Evolutionary conservation across 139 green algal species (phyloP).

Genomic region (Ettlia oleoabundans): DNA sequence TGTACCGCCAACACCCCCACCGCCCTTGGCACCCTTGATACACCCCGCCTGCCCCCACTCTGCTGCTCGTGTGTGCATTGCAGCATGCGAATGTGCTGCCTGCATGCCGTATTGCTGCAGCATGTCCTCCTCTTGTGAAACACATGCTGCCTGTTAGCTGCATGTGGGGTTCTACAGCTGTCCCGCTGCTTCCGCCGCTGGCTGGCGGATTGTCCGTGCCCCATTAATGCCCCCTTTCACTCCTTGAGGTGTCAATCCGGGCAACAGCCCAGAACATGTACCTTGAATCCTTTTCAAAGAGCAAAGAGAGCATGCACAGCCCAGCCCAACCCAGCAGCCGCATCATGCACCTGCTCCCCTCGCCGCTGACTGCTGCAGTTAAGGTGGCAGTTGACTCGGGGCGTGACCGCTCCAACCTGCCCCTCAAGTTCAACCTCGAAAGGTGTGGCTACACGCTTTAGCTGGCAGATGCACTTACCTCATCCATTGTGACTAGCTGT

Average conservation of each 20-base stretch:
- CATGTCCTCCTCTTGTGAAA: too few species aligned
- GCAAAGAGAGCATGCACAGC: too few species aligned
- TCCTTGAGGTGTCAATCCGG: too few species aligned
- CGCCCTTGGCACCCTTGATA: neutral
- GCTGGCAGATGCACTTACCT: neutral
- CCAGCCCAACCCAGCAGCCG: neutral
- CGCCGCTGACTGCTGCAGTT: constrained; percentile 12
- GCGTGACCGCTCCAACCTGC: neutral
- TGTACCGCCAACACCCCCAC: neutral
- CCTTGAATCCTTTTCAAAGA: too few species aligned
- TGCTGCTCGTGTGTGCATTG: neutral
- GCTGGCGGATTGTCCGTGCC: too few species aligned
- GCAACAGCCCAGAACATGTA: too few species aligned
- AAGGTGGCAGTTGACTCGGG: constrained; percentile 21
- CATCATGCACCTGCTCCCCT: neutral
- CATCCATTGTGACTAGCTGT: neutral
- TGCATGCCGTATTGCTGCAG: neutral
- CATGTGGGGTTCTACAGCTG: too few species aligned
- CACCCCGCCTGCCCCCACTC: neutral
- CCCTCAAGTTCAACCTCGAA: neutral
- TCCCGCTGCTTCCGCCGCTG: too few species aligned
- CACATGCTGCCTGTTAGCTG: too few species aligned
- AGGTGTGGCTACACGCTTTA: neutral
- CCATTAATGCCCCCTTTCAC: too few species aligned
- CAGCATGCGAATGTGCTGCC: neutral